Evolutionary conservation across 495 filamentous ascomycete genomes (phyloP), one percentile per base, ranked within the genome.

Genomic region (Immersiella caudata): DNA sequence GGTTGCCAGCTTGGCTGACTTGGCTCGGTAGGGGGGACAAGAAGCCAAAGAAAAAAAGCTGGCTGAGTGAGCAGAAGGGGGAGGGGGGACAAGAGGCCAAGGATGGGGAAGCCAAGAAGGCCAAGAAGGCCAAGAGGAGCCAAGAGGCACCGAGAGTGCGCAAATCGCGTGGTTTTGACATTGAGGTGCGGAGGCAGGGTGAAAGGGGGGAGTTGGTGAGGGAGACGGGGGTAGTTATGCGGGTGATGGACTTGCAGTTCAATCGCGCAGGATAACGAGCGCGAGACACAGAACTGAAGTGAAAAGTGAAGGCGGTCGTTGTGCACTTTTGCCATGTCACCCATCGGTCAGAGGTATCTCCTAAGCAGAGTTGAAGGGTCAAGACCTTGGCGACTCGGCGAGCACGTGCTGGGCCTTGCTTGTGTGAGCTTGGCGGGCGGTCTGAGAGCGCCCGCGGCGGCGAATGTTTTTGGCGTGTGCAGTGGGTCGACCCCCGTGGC

Each of bases 41-140:
- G 33, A 5, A 12, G 33, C 6, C 33, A 12, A 36, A 12, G 33
- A 12, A 36, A 36, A 36, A 36, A 36, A 46, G 40, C 16, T 14
- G 54, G 40, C 40, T 14, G 40, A 46, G 16, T 14, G 16, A 46
- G 16, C 40, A 5, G 40, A 18, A 2, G 40, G 2, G 40, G 40
- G 40, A 46, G 40, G 40, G 60, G 27, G 59, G 36, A 22, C 35
- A 36, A 36, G 35, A 33, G 35, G 11, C 20, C 3, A 36, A 26
- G 58, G 25, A 18, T 6, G 50, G 50, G 5, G 52, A 22, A 12
- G 3, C 3, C 49, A 52, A 52, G 52, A 55, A 14, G 20, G 52
- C 52, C 52, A 55, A 55, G 60, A 52, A 51, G 46, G 40, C 60
- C 60, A 52, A 52, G 60, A 51, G 25, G 24, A n/a, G 22, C n/a